Evolutionary conservation across 148 eudicot genomes (phyloP), one percentile per base, ranked within the genome.

Genomic region (Agrostemma githago): DNA sequence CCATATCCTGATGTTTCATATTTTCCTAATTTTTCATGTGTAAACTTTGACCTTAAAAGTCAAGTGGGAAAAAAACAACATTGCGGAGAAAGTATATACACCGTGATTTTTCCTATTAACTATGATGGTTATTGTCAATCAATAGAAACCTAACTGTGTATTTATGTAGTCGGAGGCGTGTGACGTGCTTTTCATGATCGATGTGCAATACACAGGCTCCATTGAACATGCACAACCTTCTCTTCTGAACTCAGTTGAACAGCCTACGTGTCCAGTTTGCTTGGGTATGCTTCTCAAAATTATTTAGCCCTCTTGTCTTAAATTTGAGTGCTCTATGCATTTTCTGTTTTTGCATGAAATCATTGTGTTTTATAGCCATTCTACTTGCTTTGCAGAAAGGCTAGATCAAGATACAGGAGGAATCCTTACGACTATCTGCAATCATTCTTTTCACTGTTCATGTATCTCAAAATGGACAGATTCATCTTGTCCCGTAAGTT

Each of bases 381-480:
- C 62, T 63, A 15, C 66, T 62, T 75, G 37, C 70, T 64, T 77
- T 83, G 82, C 88, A 95, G 98, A 95, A 82, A 88, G 90, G 79
- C 76, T 95, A 82, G 98, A 95, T 85, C 98, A 91, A 78, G 98
- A 94, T 71, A 84, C 83, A 2, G 75, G 87, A 78, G 98, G 98
- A 44, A 88, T 88, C 72, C 93, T 95, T 26, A 95, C 88, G 72
- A 95, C 98, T 17, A 90, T 92, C 74, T 95, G 98, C 85, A 95
- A 95, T 82, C 98, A 95, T 81, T 90, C 98, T 68, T 95, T 95
- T 75, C 98, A 95, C 73, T 95, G 93, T 79, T 90, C 98, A 12
- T 95, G 98, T 78, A 95, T 95, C 74, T 95, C 98, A 71, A 90
- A 85, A 63, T 95, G 98, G 98, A 87, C 93, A 66, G 98, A 95